phyloP scores from a whole-genome alignment of 805 yeast genomes.

The Wickerhamiella sergipiensis region DNA sequence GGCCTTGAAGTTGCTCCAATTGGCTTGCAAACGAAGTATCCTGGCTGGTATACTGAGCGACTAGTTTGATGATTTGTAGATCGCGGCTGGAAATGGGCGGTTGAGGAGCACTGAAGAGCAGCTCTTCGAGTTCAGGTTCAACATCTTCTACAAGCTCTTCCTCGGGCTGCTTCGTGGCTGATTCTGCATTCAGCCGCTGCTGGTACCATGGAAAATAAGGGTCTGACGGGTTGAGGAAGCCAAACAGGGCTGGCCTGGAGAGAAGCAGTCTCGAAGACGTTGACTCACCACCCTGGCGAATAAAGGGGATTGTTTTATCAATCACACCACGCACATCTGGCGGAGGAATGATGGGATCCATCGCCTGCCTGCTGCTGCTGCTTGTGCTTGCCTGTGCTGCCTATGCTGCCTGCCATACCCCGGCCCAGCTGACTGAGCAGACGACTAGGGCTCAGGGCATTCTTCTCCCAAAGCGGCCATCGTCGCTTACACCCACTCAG shows the following conservation, averaged over 20 bases:
- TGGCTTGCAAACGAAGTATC: constrained; percentile 40
- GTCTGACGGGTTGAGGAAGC: constrained; percentile 45
- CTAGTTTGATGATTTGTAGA: constrained; percentile 50
- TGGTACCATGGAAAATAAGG: constrained; percentile 46
- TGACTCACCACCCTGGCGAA: neutral
- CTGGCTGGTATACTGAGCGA: constrained; percentile 55
- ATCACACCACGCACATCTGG: constrained; percentile 40
- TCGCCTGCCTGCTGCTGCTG: neutral
- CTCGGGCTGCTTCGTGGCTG: neutral
- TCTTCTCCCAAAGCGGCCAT: neutral
- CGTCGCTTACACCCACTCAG: neutral
- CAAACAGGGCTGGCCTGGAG: constrained; percentile 37
- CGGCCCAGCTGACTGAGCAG: too few relatives aligned
- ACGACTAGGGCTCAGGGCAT: neutral
- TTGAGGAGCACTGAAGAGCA: constrained; percentile 18
- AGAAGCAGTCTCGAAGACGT: constrained; percentile 5
- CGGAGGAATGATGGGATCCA: constrained; percentile 32
- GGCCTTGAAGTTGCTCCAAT: constrained; percentile 26
- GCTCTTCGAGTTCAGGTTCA: constrained; percentile 19
- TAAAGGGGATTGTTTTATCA: constrained; percentile 37
- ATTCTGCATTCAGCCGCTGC: constrained; percentile 20
- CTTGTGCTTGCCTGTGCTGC: too few relatives aligned
- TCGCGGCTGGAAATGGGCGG: constrained; percentile 45
- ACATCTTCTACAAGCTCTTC: constrained; percentile 2
- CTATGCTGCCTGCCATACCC: too few relatives aligned